phyloP scores from a whole-genome alignment of 345 rosid species.

The Isatis tinctoria region DNA sequence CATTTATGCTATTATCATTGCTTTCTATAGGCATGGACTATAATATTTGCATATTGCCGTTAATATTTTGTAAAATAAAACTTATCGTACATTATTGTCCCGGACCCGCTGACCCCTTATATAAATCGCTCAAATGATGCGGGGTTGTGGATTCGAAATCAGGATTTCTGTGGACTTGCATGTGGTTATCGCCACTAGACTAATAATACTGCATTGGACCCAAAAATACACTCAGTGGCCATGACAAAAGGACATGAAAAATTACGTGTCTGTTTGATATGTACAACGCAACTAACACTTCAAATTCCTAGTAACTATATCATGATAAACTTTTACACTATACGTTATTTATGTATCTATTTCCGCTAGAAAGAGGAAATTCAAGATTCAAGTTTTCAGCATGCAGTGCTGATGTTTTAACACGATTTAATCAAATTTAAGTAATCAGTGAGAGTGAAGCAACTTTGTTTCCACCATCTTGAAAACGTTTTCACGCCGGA shows the following conservation, averaged over 20 bases:
- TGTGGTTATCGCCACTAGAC: neutral
- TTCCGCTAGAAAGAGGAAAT: neutral
- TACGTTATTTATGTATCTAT: neutral
- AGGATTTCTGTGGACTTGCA: conserved; percentile 14
- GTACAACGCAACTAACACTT: neutral
- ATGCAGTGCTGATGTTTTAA: neutral
- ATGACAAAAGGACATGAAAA: neutral
- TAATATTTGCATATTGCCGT: conserved; percentile 25
- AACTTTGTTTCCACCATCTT: neutral
- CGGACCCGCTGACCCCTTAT: neutral
- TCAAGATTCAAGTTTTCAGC: neutral
- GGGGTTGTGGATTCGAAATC: neutral
- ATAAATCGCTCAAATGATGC: neutral
- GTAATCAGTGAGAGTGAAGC: neutral
- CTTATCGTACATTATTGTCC: neutral
- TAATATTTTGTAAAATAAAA: conserved; percentile 5
- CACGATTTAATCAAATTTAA: neutral
- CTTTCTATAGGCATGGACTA: conserved; percentile 33
- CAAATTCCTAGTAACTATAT: neutral
- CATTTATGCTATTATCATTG: conserved; percentile 37
- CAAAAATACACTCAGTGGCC: neutral
- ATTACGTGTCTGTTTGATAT: neutral
- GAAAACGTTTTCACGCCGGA: neutral
- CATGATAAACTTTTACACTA: neutral
- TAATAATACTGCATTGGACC: neutral